Evolutionary conservation across 1,284 basidiomycete genomes (phyloP), one percentile per base, ranked within the genome.

Genomic region (Ustilago curta): DNA sequence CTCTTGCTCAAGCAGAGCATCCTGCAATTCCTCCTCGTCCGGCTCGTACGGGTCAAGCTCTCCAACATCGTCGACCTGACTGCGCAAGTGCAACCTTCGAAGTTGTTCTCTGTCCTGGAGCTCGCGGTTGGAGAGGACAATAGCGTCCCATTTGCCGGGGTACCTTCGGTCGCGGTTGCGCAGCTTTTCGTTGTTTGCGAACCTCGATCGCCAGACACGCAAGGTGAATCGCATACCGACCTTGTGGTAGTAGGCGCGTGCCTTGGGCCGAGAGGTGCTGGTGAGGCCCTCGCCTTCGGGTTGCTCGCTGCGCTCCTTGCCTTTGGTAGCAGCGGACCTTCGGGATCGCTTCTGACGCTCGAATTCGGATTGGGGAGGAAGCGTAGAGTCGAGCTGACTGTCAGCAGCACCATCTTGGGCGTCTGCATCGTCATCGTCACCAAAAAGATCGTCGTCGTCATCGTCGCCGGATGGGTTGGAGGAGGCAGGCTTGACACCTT

Each of bases 201-300:
- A 77, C 39, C 71, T 67, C 43, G 68, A 73, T 6, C 80, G 72
- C 59, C 78, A 78, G n/a, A 82, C 72, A 35, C 77, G 73, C 11
- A 82, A 70, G 18, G 74, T 77, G 68, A 78, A 82, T 12, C 79
- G 77, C 78, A 82, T 81, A 43, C 63, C 73, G 14, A 82, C 62
- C 43, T 71, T 80, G 71, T 82, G 81, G 67, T 81, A 82, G 70
- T 81, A 82, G 19, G 81, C 81, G 16, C 70, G 55, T 4, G 72
- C 59, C 44, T 71, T 71, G 49, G 70, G 60, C n/a, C 54, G 63
- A n/a, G 50, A 37, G 16, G 58, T 27, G 50, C 39, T 43, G 32
- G 61, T 61, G 59, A 62, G n/a, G 29, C 65, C 75, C 42, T 58
- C 51, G 31, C 56, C 60, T 2, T 25, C 45, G 45, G 67, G 66